These are phyloP conservation scores for Penicillium verhagenii DNA, from an alignment of 495 filamentous ascomycete genomes.

Conservation along the genomic window DNA sequence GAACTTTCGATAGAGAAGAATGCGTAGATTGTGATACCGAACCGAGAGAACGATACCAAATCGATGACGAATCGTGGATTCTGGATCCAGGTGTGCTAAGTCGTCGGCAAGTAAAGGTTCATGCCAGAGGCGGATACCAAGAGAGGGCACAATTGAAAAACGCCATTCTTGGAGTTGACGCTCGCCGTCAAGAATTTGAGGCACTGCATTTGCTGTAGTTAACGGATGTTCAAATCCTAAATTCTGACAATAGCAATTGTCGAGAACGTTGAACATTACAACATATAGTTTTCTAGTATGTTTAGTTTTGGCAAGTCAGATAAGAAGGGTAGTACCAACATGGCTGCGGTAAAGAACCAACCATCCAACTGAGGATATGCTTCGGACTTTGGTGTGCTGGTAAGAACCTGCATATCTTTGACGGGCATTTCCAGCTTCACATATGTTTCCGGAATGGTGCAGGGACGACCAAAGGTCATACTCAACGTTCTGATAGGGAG, in stretches of 20 bases:
- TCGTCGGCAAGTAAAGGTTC: constrained; percentile 6
- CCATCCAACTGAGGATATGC: background rate
- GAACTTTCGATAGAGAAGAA: constrained; percentile 34
- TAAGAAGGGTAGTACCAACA: background rate
- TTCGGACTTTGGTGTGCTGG: background rate
- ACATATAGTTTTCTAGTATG: constrained; percentile 11
- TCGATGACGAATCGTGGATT: constrained; percentile 2
- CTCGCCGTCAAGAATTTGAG: constrained; percentile 9
- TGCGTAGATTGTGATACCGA: constrained; percentile 36
- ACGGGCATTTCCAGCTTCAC: constrained; percentile 2
- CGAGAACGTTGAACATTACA: constrained; percentile 10
- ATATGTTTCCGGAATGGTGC: constrained; percentile 5
- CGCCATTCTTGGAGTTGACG: constrained; percentile 9
- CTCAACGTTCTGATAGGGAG: constrained; percentile 1
- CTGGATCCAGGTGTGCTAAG: constrained; percentile 5
- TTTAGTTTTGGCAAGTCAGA: background rate
- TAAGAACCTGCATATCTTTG: constrained; percentile 2
- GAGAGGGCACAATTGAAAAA: constrained; percentile 7
- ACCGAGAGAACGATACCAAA: constrained; percentile 32
- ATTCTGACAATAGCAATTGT: constrained; percentile 12
- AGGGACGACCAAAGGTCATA: constrained; percentile 3
- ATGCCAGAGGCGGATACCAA: constrained; percentile 6
- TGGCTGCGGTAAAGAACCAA: constrained; percentile 4
- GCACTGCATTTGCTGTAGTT: constrained; percentile 2
- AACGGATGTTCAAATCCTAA: constrained; percentile 7